Evolutionary conservation across 345 rosid genomes (phyloP).

Genomic region (Xanthoceras sorbifolium): DNA sequence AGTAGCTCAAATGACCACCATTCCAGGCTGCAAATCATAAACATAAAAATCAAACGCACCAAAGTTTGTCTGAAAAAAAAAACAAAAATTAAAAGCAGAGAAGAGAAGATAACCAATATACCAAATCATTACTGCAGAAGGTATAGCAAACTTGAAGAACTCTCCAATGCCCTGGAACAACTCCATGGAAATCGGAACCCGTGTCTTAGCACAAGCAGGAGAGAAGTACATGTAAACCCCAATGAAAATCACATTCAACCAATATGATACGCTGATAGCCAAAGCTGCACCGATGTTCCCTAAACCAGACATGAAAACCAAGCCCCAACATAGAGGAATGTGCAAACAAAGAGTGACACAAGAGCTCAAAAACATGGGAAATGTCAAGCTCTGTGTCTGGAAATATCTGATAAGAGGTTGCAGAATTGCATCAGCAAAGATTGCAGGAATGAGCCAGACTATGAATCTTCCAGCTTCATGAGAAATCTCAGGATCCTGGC

Average conservation of each 20-base stretch:
- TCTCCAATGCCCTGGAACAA: constrained; percentile 49
- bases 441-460: constrained; percentile 58
- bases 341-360: constrained; percentile 43
- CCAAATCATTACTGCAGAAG: constrained; percentile 80
- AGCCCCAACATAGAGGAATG: constrained; percentile 57
- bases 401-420: constrained; percentile 63
- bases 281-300: constrained; percentile 56
- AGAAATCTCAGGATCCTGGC: constrained; percentile 68
- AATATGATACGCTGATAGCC: constrained; percentile 47
- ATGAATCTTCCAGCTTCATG: constrained; percentile 55
- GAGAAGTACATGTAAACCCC: constrained; percentile 51
- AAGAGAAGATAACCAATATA: constrained; percentile 18
- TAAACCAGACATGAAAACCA: constrained; percentile 54
- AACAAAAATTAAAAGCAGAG: neutral
- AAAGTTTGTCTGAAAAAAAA: too few relatives aligned
- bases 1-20: constrained; percentile 97
- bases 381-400: constrained; percentile 59
- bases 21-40: constrained; percentile 61
- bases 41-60: neutral
- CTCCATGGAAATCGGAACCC: constrained; percentile 42
- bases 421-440: constrained; percentile 54
- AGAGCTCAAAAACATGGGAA: constrained; percentile 57
- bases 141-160: constrained; percentile 69
- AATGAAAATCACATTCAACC: constrained; percentile 54
- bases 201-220: constrained; percentile 46